Base-by-base conservation (phyloP, 768 basidiomycete genomes). In the Rossbeevera mucosa region DNA sequence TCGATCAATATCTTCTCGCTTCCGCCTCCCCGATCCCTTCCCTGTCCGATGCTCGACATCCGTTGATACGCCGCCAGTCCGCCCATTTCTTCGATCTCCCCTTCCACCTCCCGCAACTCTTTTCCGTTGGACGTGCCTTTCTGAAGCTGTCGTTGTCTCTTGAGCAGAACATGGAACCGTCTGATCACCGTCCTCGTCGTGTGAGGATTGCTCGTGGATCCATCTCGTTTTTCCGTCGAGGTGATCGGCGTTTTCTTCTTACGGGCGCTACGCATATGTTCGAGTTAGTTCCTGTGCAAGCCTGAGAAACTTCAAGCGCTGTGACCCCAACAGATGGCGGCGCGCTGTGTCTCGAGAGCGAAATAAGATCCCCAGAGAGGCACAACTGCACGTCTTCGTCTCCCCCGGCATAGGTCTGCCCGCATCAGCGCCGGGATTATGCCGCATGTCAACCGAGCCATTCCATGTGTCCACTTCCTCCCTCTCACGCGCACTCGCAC, bases 21-120 rank as follows among this genome's bases (percentile, higher is more conserved):
- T 6, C 93, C 94, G 4, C 94, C 94, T 8, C 94, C 94, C 48
- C 94, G 74, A 53, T 92, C 88, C 7, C 71, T 75, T 3, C 82
- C 79, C 64, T 96, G 94, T 1, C 94, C 94, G 14, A 88, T 74
- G 49, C 71, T 78, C 28, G 91, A 94, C 79, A 93, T 90, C 33
- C 73, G 77, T 65, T 96, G 93, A 66, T 96, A 96, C 22, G 73
- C 74, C 49, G 83, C 81, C 31, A 96, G 63, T 2, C 91, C 93
- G 4, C 93, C 93, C n/a, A 91, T 71, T 12, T 70, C 70, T 2
- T 77, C 76, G 16, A 95, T 83, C 61, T 88, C 77, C 13, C 67
- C 53, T 38, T 86, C 79, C 14, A 92, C 72, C n/a, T 77, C 72
- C 3, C 55, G 68, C 31, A 90, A 64, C 48, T 75, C 74, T 30